Evolutionary conservation across 805 yeast species (phyloP).

Genomic region (Saturnispora sekii): DNA sequence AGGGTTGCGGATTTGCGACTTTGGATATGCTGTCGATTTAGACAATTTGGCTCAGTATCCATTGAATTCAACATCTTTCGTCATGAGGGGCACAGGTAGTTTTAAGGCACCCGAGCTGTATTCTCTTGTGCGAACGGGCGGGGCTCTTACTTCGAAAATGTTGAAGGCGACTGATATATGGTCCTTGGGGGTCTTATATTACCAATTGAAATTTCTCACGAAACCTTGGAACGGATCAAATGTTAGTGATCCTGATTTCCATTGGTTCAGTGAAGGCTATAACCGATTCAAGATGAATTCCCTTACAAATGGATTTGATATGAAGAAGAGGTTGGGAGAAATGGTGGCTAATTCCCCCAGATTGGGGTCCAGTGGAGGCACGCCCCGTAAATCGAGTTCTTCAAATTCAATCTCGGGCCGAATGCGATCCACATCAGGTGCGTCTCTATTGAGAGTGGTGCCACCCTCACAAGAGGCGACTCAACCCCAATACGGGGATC

Average conservation of each 20-base stretch:
- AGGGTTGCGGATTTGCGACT: constrained; percentile 37
- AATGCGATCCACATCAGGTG: constrained; percentile 1
- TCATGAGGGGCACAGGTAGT: constrained; percentile 40
- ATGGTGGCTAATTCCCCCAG: no score
- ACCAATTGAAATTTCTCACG: constrained; percentile 33
- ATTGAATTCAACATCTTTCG: constrained; percentile 12
- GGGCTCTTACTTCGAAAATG: constrained; percentile 8
- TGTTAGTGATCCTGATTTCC: constrained; percentile 19
- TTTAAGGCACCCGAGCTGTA: constrained; percentile 46
- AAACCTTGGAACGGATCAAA: constrained; percentile 41
- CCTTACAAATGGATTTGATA: constrained; percentile 15
- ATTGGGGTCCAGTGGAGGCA: neutral
- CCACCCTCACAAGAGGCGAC: neutral
- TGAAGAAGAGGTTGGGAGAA: constrained; percentile 10
- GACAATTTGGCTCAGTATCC: constrained; percentile 16
- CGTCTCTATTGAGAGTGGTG: neutral
- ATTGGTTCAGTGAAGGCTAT: constrained; percentile 14
- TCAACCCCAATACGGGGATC: neutral
- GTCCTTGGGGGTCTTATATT: constrained; percentile 43
- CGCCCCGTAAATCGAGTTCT: neutral
- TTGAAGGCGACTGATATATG: constrained; percentile 38
- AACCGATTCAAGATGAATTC: constrained; percentile 9
- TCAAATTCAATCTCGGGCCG: neutral
- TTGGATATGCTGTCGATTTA: constrained; percentile 39
- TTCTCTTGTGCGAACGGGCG: neutral